phyloP scores from a whole-genome alignment of 352 stramenopile species.

The Peronospora farinosa region DNA sequence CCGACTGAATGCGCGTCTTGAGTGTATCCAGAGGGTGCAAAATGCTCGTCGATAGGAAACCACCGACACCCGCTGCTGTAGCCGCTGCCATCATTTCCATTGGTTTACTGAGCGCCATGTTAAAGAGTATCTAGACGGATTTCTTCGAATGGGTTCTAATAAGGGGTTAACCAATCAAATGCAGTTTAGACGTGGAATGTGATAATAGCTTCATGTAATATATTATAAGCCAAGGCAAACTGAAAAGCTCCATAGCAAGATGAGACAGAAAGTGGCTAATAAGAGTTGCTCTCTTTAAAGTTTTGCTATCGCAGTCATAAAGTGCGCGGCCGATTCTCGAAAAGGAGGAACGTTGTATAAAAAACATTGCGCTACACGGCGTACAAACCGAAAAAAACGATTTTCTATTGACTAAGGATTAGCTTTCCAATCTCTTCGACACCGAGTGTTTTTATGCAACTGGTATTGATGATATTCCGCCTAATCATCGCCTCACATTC shows the following conservation, averaged over 20 bases:
- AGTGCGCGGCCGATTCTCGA: no score
- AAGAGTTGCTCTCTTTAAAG: no score
- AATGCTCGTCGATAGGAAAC: slow-evolving; percentile 68
- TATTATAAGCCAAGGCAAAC: no score
- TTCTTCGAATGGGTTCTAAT: not conserved
- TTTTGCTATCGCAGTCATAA: no score
- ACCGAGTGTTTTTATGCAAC: slow-evolving; percentile 20
- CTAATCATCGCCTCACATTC: not conserved
- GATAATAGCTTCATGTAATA: no score
- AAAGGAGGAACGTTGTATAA: no score
- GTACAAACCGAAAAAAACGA: not conserved
- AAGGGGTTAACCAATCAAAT: slow-evolving; percentile 8
- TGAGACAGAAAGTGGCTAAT: no score
- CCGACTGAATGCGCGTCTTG: slow-evolving; percentile 85
- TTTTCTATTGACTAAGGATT: not conserved
- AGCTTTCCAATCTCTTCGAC: slow-evolving; percentile 1
- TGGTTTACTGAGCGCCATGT: slow-evolving; percentile 68
- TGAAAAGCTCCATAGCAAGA: no score
- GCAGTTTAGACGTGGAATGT: not conserved
- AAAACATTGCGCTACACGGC: no score
- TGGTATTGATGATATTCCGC: not conserved
- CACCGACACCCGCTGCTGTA: slow-evolving; percentile 66
- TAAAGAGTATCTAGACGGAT: not conserved
- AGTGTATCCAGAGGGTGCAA: slow-evolving; percentile 84
- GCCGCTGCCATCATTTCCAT: slow-evolving; percentile 79